Conservation (phyloP, 1,139 yeast genomes). For the Magnusiomyces magnusii region DNA sequence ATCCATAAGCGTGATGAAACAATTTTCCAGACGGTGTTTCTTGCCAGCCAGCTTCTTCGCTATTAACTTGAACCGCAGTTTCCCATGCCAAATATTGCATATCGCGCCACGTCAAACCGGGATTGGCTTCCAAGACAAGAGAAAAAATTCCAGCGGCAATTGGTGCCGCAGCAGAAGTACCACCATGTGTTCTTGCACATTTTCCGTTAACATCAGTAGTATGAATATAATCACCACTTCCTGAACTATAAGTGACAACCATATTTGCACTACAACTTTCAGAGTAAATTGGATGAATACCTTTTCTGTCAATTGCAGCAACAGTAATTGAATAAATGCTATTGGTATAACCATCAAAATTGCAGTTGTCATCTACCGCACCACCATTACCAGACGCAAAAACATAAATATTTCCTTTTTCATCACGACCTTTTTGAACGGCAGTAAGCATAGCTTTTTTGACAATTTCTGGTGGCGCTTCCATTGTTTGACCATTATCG, state of each 20-base stretch:
- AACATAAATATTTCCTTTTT: slow-evolving; percentile 83
- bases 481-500: slow-evolving; percentile 83
- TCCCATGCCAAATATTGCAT: slow-evolving; percentile 75
- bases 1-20: slow-evolving; percentile 86
- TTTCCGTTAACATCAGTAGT: slow-evolving; percentile 70
- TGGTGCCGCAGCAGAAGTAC: slow-evolving; percentile 99
- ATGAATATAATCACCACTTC: slow-evolving; percentile 82
- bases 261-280: slow-evolving; percentile 94
- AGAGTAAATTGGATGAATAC: slow-evolving; percentile 78
- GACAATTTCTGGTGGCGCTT: slow-evolving; percentile 74
- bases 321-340: slow-evolving; percentile 93
- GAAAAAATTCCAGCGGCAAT: slow-evolving; percentile 93
- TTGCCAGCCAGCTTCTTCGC: slow-evolving; percentile 62
- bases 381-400: slow-evolving; percentile 98
- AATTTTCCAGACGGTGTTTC: slow-evolving; percentile 45
- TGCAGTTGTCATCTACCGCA: slow-evolving; percentile 74
- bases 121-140: slow-evolving; percentile 71
- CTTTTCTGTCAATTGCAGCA: slow-evolving; percentile 84
- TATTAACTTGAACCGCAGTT: slow-evolving; percentile 58
- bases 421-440: slow-evolving; percentile 68
- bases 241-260: slow-evolving; percentile 94
- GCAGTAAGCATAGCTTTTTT: slow-evolving; percentile 78
- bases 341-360: slow-evolving; percentile 96
- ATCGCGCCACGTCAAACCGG: slow-evolving; percentile 92
- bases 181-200: slow-evolving; percentile 82